phyloP scores from a whole-genome alignment of 768 basidiomycete species.

The Sistotremastrum suecicum region DNA sequence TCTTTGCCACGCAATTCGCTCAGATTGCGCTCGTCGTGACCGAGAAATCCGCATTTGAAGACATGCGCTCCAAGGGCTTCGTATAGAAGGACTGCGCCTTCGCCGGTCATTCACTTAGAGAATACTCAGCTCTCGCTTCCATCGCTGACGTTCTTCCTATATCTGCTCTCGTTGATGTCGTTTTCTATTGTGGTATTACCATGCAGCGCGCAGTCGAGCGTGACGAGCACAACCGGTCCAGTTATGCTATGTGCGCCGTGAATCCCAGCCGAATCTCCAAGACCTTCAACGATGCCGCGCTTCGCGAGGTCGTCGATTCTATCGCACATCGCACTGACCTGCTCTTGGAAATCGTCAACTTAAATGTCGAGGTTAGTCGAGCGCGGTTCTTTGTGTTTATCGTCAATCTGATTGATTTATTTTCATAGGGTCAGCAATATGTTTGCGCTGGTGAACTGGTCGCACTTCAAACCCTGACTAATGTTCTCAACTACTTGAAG shows the following conservation, averaged over 20 bases:
- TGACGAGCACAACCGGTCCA: constrained; percentile 23
- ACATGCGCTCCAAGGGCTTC: constrained; percentile 30
- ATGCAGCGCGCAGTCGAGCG: constrained; percentile 32
- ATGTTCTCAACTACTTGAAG: constrained; percentile 93
- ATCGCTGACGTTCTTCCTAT: constrained; percentile 32
- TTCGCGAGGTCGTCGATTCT: constrained; percentile 73
- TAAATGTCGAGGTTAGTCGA: constrained; percentile 73
- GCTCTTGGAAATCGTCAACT: constrained; percentile 96
- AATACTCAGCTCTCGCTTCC: constrained; percentile 32
- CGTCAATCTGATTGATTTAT: constrained; percentile 2
- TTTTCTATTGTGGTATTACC: constrained; percentile 34
- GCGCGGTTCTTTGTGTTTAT: not conserved
- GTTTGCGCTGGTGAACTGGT: constrained; percentile 96
- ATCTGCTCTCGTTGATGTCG: constrained; percentile 54
- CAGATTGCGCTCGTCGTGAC: constrained; percentile 98
- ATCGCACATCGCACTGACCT: constrained; percentile 68
- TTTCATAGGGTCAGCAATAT: constrained; percentile 91
- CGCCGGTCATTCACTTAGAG: constrained; percentile 33
- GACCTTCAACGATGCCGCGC: constrained; percentile 26
- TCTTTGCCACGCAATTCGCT: constrained; percentile 97
- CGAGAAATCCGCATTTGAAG: constrained; percentile 75
- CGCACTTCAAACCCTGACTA: constrained; percentile 86
- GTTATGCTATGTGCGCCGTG: constrained; percentile 30
- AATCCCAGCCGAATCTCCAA: constrained; percentile 28
- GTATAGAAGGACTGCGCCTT: constrained; percentile 25